Base-by-base conservation (phyloP, 176 grass and related monocot genomes). In the Zea mays region DNA sequence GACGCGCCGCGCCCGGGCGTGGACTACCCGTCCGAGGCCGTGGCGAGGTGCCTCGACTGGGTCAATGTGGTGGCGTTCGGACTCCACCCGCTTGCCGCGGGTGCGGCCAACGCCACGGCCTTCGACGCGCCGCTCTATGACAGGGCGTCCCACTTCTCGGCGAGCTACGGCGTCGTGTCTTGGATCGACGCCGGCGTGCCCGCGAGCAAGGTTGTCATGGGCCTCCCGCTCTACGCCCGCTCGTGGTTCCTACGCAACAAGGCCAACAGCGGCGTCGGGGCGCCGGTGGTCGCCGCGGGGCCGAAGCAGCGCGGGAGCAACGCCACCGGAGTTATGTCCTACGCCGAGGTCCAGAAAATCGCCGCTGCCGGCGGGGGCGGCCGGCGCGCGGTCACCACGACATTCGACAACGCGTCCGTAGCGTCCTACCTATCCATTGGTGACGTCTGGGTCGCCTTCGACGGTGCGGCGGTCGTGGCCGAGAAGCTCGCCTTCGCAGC, bases 221-320 rank as follows among this genome's bases (percentile, higher is more conserved):
- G 95, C 36, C 37, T 97, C 8, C 95, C 95, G 21, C 69, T 92
- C 9, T 90, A 88, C 79, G 95, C 83, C 65, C 78, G 82, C 38
- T 92, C 91, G 2, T 90, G 90, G 89, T 71, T 94, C 80, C 88
- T 97, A 3, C 90, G 73, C 69, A 94, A 97, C 83, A 94, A 92
- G 88, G 65, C 46, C 8, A 90, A 88, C 85, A 71, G 38, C 63
- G 66, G 75, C 64, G 65, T 88, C 41, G 91, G 95, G 34, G 91
- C 86, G 56, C 83, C 83, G 5, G 82, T 78, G 7, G 89, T 92
- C n/a, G 87, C 95, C 13, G 51, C 78, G 1, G 91, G 91, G 48
- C 89, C 89, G 15, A 88, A 88, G 70, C 95, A 90, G 86, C 78
- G 63, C 40, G 86, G 65, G 65, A 98, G 77, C 73, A 90, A 94